These are phyloP conservation scores for Cetradonia linearis DNA, from an alignment of 495 filamentous ascomycete genomes.

Conservation along the genomic window DNA sequence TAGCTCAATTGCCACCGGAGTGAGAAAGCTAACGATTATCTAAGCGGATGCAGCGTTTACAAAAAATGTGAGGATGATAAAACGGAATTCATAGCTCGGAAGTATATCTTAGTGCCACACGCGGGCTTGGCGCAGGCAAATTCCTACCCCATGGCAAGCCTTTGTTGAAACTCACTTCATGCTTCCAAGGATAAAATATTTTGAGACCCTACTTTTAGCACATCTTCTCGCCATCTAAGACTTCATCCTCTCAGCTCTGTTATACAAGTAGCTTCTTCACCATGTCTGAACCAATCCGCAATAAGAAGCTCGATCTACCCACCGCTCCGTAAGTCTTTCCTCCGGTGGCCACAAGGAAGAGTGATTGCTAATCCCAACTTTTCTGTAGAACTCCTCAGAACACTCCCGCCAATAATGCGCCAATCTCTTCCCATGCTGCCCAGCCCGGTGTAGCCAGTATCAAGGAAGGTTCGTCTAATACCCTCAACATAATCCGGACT, in stretches of 20 bases:
- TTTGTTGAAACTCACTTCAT: slow-evolving; percentile 1
- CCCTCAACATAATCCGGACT: background rate
- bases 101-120: background rate
- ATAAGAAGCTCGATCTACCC: slow-evolving; percentile 74
- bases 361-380: slow-evolving; percentile 8
- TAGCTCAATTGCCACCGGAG: background rate
- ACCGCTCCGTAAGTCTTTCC: slow-evolving; percentile 65
- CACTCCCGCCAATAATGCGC: slow-evolving; percentile 86
- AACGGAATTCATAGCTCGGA: background rate
- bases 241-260: slow-evolving; percentile 27
- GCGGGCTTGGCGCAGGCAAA: background rate
- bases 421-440: slow-evolving; percentile 95
- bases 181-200: slow-evolving; percentile 6
- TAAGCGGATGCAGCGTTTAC: background rate
- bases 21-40: background rate
- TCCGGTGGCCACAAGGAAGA: background rate
- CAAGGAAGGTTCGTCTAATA: slow-evolving; percentile 69
- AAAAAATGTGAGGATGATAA: background rate
- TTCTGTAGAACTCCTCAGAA: slow-evolving; percentile 78
- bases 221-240: slow-evolving; percentile 21
- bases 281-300: slow-evolving; percentile 88
- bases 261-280: slow-evolving; percentile 28
- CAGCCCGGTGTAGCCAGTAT: slow-evolving; percentile 92
- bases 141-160: background rate
- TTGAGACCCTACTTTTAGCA: slow-evolving; percentile 17